Conservation (phyloP, 352 stramenopile genomes). For the Phytophthora cactorum region DNA sequence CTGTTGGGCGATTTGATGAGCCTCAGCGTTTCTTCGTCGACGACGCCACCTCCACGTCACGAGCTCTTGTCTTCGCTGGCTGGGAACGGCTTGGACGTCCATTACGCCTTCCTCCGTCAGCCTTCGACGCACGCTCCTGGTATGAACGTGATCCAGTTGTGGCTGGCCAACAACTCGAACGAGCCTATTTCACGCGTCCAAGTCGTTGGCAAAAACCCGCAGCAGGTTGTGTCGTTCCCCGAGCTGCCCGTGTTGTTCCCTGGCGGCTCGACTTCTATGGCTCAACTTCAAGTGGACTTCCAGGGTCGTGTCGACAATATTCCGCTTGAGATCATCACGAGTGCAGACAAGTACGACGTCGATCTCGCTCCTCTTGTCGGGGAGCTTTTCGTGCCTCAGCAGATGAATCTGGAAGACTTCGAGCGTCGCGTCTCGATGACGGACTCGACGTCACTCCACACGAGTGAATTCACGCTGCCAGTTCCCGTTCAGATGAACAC, state of each 20-base stretch:
- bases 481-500: slow-evolving; percentile 57
- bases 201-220: slow-evolving; percentile 41
- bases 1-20: slow-evolving; percentile 70
- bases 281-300: slow-evolving; percentile 88
- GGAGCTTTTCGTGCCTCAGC: slow-evolving; percentile 73
- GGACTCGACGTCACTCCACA: slow-evolving; percentile 61
- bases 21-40: slow-evolving; percentile 56
- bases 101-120: slow-evolving; percentile 73
- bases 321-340: slow-evolving; percentile 65
- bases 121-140: slow-evolving; percentile 60
- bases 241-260: slow-evolving; percentile 87
- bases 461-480: slow-evolving; percentile 59
- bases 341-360: slow-evolving; percentile 57
- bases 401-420: slow-evolving; percentile 80
- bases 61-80: slow-evolving; percentile 60
- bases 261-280: slow-evolving; percentile 74
- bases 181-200: slow-evolving; percentile 62
- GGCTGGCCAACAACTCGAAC: slow-evolving; percentile 72
- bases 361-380: slow-evolving; percentile 67
- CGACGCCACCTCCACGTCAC: slow-evolving; percentile 40
- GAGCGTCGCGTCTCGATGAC: slow-evolving; percentile 66
- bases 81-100: slow-evolving; percentile 66
- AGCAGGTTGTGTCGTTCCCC: slow-evolving; percentile 77
- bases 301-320: slow-evolving; percentile 69
- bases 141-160: slow-evolving; percentile 80